phyloP scores from a whole-genome alignment of 164 flowering plant species.

The Annona cherimola region DNA sequence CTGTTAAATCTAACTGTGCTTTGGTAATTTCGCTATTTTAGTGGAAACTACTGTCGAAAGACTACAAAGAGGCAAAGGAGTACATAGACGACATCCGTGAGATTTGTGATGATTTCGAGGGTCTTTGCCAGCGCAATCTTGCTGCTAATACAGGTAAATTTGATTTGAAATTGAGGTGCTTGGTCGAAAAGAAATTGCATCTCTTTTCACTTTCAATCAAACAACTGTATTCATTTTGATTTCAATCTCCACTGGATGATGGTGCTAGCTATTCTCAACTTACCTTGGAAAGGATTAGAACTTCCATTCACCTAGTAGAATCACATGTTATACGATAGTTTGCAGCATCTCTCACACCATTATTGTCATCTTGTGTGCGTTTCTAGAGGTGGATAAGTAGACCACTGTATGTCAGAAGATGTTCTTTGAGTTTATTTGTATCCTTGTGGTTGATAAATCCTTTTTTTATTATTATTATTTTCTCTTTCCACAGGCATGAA shows the following conservation, averaged over 20 bases:
- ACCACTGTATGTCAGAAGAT: too few relatives aligned
- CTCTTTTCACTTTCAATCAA: neutral
- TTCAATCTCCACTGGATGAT: too few relatives aligned
- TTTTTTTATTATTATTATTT: too few relatives aligned
- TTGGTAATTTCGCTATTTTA: constrained; percentile 18
- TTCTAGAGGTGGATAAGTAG: too few relatives aligned
- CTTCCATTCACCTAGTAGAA: too few relatives aligned
- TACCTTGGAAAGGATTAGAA: too few relatives aligned
- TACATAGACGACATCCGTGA: constrained; percentile 89
- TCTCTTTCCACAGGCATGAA: constrained; percentile 68
- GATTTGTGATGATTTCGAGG: constrained; percentile 93
- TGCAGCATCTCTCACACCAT: too few relatives aligned
- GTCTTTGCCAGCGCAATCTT: constrained; percentile 93
- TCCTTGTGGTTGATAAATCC: too few relatives aligned
- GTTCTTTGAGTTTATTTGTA: too few relatives aligned
- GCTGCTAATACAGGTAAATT: constrained; percentile 82
- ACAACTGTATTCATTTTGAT: neutral
- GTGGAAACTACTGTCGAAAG: constrained; percentile 78
- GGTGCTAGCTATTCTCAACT: too few relatives aligned
- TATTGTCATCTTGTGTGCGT: too few relatives aligned
- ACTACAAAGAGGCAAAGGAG: constrained; percentile 81
- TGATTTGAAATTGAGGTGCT: neutral
- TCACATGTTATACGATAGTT: too few relatives aligned
- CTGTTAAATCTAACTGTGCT: neutral
- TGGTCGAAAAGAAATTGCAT: neutral